These are phyloP conservation scores for Flaveria linearis DNA, from an alignment of 129 eudicot species.

Conservation along the genomic window DNA sequence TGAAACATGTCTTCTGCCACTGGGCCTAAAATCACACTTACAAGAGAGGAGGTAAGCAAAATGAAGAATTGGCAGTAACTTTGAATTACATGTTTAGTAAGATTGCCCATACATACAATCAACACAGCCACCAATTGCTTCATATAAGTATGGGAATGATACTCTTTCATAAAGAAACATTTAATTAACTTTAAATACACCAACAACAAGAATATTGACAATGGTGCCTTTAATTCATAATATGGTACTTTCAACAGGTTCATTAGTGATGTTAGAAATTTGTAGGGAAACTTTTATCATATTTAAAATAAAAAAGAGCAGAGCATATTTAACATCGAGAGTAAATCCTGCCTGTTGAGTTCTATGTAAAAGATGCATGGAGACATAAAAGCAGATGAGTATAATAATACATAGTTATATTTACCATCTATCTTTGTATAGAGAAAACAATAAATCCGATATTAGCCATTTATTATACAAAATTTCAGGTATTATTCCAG, in stretches of 20 bases:
- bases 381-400: not conserved
- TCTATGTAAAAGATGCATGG: not conserved
- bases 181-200: not conserved
- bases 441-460: not conserved
- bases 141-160: not conserved
- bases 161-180: not conserved
- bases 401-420: not conserved
- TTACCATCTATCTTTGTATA: not conserved
- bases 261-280: not conserved
- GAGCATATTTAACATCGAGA: not conserved
- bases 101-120: conserved; percentile 8
- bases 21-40: conserved; percentile 51
- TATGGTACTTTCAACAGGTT: not conserved
- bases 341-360: not conserved
- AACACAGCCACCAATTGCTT: not conserved
- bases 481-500: conserved; percentile 5
- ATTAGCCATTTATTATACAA: not conserved
- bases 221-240: not conserved
- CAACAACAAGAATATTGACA: not conserved
- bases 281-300: not conserved
- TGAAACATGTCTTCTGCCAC: conserved; percentile 77
- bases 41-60: conserved; percentile 20
- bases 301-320: not conserved
- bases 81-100: not conserved
- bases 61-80: not conserved